phyloP scores from a whole-genome alignment of 345 rosid species.

The Populus alba region DNA sequence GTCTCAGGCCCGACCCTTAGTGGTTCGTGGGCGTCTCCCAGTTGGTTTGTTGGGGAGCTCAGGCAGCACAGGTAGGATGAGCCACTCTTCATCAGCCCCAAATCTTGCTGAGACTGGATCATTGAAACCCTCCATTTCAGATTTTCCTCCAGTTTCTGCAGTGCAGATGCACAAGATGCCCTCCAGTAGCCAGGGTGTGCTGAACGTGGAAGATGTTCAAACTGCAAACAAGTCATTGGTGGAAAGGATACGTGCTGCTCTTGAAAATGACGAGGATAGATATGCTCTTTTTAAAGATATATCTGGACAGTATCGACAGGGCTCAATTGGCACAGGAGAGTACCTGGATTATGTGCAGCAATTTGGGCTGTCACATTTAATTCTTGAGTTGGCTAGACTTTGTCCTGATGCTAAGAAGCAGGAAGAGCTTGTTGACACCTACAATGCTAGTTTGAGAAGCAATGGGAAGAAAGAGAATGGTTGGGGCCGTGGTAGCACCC shows the following conservation, averaged over 20 bases:
- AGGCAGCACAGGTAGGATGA: slow-evolving; percentile 41
- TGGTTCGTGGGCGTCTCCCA: slow-evolving; percentile 25
- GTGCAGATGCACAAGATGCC: slow-evolving; percentile 37
- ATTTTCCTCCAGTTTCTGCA: slow-evolving; percentile 83
- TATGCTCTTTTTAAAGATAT: slow-evolving; percentile 64
- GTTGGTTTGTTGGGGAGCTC: slow-evolving; percentile 33
- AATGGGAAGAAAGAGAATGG: slow-evolving; percentile 32
- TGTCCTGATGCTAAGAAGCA: slow-evolving; percentile 82
- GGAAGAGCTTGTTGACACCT: slow-evolving; percentile 70
- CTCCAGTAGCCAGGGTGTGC: slow-evolving; percentile 29
- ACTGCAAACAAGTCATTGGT: slow-evolving; percentile 78
- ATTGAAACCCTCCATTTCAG: slow-evolving; percentile 37
- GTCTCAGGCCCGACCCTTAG: slow-evolving; percentile 26
- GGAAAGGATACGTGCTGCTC: slow-evolving; percentile 69
- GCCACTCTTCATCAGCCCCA: slow-evolving; percentile 70
- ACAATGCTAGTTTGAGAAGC: slow-evolving; percentile 45
- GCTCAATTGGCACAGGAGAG: slow-evolving; percentile 51
- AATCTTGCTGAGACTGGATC: slow-evolving; percentile 48
- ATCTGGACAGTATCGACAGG: slow-evolving; percentile 80
- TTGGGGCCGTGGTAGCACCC: slow-evolving; percentile 14
- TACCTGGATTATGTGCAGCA: slow-evolving; percentile 67
- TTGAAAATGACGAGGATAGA: slow-evolving; percentile 65
- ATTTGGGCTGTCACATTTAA: slow-evolving; percentile 70
- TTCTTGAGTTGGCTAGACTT: slow-evolving; percentile 77
- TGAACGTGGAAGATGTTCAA: slow-evolving; percentile 51